Conservation (phyloP, 768 basidiomycete genomes). For the Leccinum uliginosum region DNA sequence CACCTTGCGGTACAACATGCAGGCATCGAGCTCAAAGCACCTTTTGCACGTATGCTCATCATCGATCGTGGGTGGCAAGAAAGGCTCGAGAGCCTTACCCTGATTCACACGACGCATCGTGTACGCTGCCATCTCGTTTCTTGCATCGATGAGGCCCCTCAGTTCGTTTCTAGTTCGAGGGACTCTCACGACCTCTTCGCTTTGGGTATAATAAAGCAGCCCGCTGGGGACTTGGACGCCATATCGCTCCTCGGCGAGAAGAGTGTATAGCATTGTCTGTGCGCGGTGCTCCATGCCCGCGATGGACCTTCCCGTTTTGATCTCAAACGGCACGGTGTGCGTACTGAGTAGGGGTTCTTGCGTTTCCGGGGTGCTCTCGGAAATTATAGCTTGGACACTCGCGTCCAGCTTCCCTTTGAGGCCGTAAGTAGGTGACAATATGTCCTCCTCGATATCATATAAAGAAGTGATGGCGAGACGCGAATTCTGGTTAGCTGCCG, state of each 20-base stretch:
- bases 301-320: constrained; percentile 85
- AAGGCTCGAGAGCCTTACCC: constrained; percentile 39
- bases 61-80: constrained; percentile 87
- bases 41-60: constrained; percentile 70
- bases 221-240: constrained; percentile 76
- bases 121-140: constrained; percentile 83
- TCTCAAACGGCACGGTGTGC: constrained; percentile 74
- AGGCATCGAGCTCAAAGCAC: constrained; percentile 81
- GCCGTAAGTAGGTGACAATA: constrained; percentile 94
- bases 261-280: constrained; percentile 95
- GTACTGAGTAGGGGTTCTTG: constrained; percentile 18
- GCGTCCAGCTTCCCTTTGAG: constrained; percentile 96
- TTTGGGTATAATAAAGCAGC: constrained; percentile 91
- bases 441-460: constrained; percentile 93
- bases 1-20: constrained; percentile 93
- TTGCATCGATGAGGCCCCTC: constrained; percentile 68
- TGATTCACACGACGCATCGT: constrained; percentile 50
- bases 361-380: constrained; percentile 37
- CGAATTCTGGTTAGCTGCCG: constrained; percentile 42
- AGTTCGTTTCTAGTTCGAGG: constrained; percentile 79
- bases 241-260: constrained; percentile 89
- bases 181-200: constrained; percentile 81
- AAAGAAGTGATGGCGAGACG: constrained; percentile 70
- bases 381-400: constrained; percentile 66
- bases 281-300: constrained; percentile 91